Percentiles rank a stretch among this genome's conserved stretches.
phyloP scores from a whole-genome alignment of 1,139 yeast species.

The Keqinozyma sinolaborantium region DNA sequence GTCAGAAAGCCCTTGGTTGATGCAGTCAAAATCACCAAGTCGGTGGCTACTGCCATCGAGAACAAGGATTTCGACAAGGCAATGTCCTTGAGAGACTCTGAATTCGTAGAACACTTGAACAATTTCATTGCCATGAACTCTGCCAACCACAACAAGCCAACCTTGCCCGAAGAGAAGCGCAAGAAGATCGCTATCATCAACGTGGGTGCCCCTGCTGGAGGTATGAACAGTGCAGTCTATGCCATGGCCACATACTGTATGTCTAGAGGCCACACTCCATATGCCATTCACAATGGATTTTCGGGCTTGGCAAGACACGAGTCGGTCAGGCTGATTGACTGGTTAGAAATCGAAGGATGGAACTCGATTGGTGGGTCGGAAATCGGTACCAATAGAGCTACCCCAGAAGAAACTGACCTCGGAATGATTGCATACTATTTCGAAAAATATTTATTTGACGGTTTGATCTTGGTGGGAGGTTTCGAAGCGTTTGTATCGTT shows the following conservation, averaged over 20 bases:
- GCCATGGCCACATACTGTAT: conserved; percentile 73
- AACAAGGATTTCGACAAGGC: conserved; percentile 80
- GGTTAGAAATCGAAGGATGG: conserved; percentile 76
- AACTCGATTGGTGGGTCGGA: conserved; percentile 76
- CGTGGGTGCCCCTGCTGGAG: conserved; percentile 84
- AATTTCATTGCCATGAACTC: conserved; percentile 62
- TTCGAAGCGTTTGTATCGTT: conserved; percentile 74
- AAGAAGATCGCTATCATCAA: conserved; percentile 69
- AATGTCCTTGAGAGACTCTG: conserved; percentile 72
- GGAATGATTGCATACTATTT: conserved; percentile 77
- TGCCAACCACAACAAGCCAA: conserved; percentile 57
- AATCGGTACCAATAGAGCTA: conserved; percentile 74
- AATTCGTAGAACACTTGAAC: conserved; percentile 61
- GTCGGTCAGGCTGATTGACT: conserved; percentile 55
- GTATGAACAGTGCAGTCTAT: conserved; percentile 73
- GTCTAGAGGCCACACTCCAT: conserved; percentile 72
- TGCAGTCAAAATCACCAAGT: conserved; percentile 80
- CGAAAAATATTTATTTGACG: conserved; percentile 70
- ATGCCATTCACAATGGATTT: conserved; percentile 74
- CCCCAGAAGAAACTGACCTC: conserved; percentile 63
- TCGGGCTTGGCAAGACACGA: conserved; percentile 76
- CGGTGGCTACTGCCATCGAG: conserved; percentile 83
- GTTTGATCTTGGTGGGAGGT: conserved; percentile 73
- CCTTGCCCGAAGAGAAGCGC: conserved; percentile 52
- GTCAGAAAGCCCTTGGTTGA: conserved; percentile 82